A percentile compares a stretch with the other conserved stretches of the same genome.
Evolutionary conservation across 2,329 filamentous ascomycete genomes (phyloP).

Genomic region (Sarocladium oryzae): DNA sequence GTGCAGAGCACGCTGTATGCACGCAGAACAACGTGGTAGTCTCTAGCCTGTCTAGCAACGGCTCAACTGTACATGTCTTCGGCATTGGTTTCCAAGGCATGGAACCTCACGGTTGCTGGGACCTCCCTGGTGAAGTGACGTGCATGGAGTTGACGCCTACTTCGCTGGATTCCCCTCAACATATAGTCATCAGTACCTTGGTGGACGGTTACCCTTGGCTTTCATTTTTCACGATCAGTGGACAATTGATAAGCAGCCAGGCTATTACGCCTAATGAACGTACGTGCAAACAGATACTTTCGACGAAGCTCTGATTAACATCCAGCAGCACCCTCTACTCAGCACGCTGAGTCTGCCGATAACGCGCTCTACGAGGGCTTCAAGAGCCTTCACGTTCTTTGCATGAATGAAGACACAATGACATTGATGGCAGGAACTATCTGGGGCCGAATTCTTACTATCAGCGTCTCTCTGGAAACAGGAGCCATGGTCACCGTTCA

Average conservation of each 20-base stretch:
- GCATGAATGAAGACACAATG: constrained; percentile 19
- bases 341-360: neutral
- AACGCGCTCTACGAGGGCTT: constrained; percentile 29
- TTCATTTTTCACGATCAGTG: constrained; percentile 22
- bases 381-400: constrained; percentile 36
- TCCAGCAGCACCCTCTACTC: neutral
- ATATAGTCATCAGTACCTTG: constrained; percentile 29
- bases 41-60: neutral
- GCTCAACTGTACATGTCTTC: neutral
- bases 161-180: neutral
- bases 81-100: neutral
- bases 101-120: constrained; percentile 17
- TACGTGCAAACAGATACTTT: constrained; percentile 8
- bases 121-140: constrained; percentile 41
- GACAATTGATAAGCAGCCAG: constrained; percentile 11
- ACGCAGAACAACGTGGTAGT: neutral
- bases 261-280: constrained; percentile 10
- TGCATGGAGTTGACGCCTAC: constrained; percentile 33
- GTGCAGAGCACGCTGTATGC: neutral
- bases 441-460: constrained; percentile 42
- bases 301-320: neutral
- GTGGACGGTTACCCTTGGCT: constrained; percentile 26
- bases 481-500: constrained; percentile 20
- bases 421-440: constrained; percentile 42
- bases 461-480: constrained; percentile 20